Conservation (phyloP, 306 rosid species). For the Sicyos edulis region DNA sequence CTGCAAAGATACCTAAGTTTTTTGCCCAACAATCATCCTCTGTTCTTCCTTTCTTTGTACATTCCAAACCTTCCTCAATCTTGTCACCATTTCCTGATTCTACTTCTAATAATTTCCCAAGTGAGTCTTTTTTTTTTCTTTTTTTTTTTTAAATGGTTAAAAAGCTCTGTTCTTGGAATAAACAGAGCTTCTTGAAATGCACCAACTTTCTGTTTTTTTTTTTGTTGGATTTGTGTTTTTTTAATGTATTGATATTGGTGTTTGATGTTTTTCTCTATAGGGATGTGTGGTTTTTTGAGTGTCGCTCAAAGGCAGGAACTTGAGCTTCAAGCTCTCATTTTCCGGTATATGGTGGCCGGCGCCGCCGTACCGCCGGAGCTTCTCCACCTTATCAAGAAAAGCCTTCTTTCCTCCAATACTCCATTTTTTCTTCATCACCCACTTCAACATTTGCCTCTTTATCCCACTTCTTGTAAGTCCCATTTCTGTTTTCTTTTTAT, state of each 20-base stretch:
- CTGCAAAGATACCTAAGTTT: slow-evolving; percentile 79
- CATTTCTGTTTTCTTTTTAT: not conserved
- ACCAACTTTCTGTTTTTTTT: too few species aligned
- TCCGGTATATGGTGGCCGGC: slow-evolving; percentile 79
- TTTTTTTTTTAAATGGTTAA: not conserved
- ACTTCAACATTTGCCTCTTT: slow-evolving; percentile 38
- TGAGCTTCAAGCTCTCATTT: slow-evolving; percentile 86
- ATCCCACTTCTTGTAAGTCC: slow-evolving; percentile 64
- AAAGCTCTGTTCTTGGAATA: not conserved
- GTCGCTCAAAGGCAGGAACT: slow-evolving; percentile 91
- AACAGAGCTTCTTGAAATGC: not conserved
- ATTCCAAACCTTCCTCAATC: slow-evolving; percentile 38
- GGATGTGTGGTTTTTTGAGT: slow-evolving; percentile 75
- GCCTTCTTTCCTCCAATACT: slow-evolving; percentile 45
- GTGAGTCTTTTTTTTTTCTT: slow-evolving; percentile 32
- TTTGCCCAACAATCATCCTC: slow-evolving; percentile 37
- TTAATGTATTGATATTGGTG: too few species aligned
- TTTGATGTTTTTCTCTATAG: slow-evolving; percentile 26
- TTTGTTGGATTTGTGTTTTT: not conserved
- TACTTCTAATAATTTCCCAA: slow-evolving; percentile 37
- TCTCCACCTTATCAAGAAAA: slow-evolving; percentile 79
- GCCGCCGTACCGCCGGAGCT: slow-evolving; percentile 84
- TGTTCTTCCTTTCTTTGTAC: slow-evolving; percentile 67
- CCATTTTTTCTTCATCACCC: slow-evolving; percentile 32
- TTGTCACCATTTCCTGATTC: slow-evolving; percentile 59